These are phyloP conservation scores for Ogataea wickerhamii DNA, from an alignment of 805 yeast species.

Conservation along the genomic window DNA sequence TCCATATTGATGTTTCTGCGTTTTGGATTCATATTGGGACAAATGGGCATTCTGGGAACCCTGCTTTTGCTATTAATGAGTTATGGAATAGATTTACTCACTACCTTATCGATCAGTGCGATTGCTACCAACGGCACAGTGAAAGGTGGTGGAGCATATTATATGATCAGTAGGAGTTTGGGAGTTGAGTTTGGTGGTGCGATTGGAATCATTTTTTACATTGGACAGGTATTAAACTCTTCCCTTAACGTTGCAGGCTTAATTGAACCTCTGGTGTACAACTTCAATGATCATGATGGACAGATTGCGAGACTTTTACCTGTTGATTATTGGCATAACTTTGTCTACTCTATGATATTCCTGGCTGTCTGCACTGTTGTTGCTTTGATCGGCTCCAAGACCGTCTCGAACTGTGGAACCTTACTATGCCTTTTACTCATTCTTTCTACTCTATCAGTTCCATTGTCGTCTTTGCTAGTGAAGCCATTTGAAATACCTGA, in stretches of 20 bases:
- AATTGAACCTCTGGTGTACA: slow-evolving; percentile 81
- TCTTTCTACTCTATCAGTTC: slow-evolving; percentile 74
- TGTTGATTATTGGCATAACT: slow-evolving; percentile 58
- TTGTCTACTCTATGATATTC: slow-evolving; percentile 67
- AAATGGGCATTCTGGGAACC: slow-evolving; percentile 84
- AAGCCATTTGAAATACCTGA: slow-evolving; percentile 57
- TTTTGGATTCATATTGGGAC: slow-evolving; percentile 94
- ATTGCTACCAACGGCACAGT: slow-evolving; percentile 97
- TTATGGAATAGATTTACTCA: slow-evolving; percentile 75
- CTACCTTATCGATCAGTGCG: slow-evolving; percentile 89
- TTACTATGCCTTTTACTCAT: slow-evolving; percentile 64
- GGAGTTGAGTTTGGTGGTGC: slow-evolving; percentile 99
- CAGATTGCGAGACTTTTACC: slow-evolving; percentile 58
- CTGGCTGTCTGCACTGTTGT: slow-evolving; percentile 69
- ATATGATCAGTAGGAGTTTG: slow-evolving; percentile 89
- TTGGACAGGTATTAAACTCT: slow-evolving; percentile 90
- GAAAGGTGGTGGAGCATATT: slow-evolving; percentile 97
- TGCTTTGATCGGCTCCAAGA: slow-evolving; percentile 74
- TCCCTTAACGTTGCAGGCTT: slow-evolving; percentile 95
- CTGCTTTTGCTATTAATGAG: slow-evolving; percentile 63
- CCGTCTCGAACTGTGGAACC: slow-evolving; percentile 81
- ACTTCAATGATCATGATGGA: slow-evolving; percentile 65
- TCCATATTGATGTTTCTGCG: slow-evolving; percentile 93
- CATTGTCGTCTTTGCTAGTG: slow-evolving; percentile 67
- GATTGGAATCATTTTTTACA: slow-evolving; percentile 88